Conservation (phyloP, 768 basidiomycete genomes). For the Tylopilus plumbeoviolaceoides region DNA sequence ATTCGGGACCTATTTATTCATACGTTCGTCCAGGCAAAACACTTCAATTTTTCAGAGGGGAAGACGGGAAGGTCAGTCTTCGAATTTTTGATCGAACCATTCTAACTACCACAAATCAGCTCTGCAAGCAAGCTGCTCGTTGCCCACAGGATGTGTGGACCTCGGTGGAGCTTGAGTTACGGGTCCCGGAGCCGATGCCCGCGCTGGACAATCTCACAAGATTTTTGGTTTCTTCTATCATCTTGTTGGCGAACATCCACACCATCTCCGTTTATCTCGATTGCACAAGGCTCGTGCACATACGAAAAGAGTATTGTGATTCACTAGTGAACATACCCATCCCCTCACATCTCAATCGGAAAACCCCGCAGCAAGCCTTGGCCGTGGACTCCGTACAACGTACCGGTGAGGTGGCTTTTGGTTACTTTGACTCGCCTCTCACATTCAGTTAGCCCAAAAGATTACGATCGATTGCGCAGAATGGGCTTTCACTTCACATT, state of each 20-base stretch:
- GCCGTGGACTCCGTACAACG: conserved; percentile 7
- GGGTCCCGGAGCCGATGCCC: conserved; percentile 3
- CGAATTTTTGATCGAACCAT: not conserved
- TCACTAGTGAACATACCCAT: not conserved
- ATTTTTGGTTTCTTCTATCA: conserved; percentile 12
- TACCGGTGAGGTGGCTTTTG: not conserved
- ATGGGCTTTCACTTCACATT: not conserved
- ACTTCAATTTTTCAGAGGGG: conserved; percentile 8
- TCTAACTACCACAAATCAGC: conserved; percentile 2
- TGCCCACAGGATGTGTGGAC: conserved; percentile 5
- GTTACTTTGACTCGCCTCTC: not conserved
- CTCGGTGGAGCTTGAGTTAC: conserved; percentile 8
- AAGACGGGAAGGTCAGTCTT: conserved; percentile 8
- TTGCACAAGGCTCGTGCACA: not conserved
- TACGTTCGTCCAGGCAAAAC: conserved; percentile 6
- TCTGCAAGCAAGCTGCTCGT: too few species aligned
- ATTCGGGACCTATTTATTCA: not conserved
- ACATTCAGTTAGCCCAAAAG: conserved; percentile 4
- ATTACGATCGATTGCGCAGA: conserved; percentile 5
- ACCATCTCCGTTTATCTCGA: conserved; percentile 7
- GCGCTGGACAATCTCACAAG: conserved; percentile 4
- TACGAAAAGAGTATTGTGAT: not conserved
- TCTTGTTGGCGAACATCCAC: conserved; percentile 3
- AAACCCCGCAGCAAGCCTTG: not conserved
- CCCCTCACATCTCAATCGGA: not conserved